Conservation (phyloP, 108 stramenopile species). For the Stephanodiscus triporus region DNA sequence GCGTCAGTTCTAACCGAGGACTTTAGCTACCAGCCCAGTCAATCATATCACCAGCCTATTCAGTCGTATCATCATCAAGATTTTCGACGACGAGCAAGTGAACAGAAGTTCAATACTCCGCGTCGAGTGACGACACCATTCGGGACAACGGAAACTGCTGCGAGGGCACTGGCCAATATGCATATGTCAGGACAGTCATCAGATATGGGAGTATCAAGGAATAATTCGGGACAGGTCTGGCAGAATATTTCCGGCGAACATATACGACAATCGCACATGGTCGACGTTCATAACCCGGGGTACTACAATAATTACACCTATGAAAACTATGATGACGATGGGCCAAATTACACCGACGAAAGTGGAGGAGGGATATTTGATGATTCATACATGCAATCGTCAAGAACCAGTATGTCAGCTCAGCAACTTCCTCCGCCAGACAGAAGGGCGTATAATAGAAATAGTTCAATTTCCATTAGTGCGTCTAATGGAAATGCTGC, state of each 20-base stretch:
- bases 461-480: too few species aligned
- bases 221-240: too few species aligned
- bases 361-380: slow-evolving; percentile 9
- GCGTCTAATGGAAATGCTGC: too few species aligned
- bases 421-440: slow-evolving; percentile 6
- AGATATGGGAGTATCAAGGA: too few species aligned
- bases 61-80: not conserved
- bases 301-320: not conserved
- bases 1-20: slow-evolving; percentile 1
- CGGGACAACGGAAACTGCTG: not conserved
- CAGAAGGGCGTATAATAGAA: not conserved
- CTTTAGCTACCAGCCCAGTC: not conserved
- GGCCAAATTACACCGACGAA: not conserved
- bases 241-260: not conserved
- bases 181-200: not conserved
- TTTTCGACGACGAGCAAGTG: not conserved
- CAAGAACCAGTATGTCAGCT: not conserved
- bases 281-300: not conserved
- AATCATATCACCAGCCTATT: not conserved
- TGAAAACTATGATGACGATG: not conserved
- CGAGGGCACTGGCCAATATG: slow-evolving; percentile 5
- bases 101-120: not conserved
- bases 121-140: not conserved
- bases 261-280: not conserved
- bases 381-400: slow-evolving; percentile 3